phyloP scores from a whole-genome alignment of 2,329 filamentous ascomycete species.

The Nigrospora oryzae region DNA sequence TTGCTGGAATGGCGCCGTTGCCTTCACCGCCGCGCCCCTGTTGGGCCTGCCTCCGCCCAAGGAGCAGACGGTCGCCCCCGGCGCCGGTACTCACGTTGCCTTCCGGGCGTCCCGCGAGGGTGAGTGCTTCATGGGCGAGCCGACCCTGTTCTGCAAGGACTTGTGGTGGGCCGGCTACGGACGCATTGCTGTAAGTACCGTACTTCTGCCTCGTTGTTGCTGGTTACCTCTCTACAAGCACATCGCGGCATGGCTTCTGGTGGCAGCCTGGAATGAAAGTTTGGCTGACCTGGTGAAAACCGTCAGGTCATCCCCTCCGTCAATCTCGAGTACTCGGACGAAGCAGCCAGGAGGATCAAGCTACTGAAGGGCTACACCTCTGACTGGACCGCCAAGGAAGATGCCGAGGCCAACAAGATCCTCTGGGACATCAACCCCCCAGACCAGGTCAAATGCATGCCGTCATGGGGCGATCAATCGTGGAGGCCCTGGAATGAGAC shows the following conservation, averaged over 20 bases:
- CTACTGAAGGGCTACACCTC: constrained; percentile 38
- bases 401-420: constrained; percentile 22
- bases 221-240: too few relatives aligned
- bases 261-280: not conserved
- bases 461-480: constrained; percentile 27
- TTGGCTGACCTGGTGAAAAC: too few relatives aligned
- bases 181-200: constrained; percentile 38
- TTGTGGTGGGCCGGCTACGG: constrained; percentile 40
- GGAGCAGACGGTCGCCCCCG: not conserved
- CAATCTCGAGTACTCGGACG: constrained; percentile 45
- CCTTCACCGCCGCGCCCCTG: constrained; percentile 38
- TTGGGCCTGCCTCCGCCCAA: constrained; percentile 14
- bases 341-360: constrained; percentile 36
- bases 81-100: constrained; percentile 16
- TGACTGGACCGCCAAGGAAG: constrained; percentile 20
- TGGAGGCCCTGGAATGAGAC: constrained; percentile 33
- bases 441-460: constrained; percentile 38
- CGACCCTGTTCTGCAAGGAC: constrained; percentile 48
- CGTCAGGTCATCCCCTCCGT: constrained; percentile 34
- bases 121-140: constrained; percentile 48
- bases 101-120: constrained; percentile 31
- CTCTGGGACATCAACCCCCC: constrained; percentile 36
- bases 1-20: constrained; percentile 51
- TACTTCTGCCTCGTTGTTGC: not conserved
- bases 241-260: too few relatives aligned